These are phyloP conservation scores for Thraustochytrium striatum DNA, from an alignment of 352 stramenopile species.

Conservation along the genomic window DNA sequence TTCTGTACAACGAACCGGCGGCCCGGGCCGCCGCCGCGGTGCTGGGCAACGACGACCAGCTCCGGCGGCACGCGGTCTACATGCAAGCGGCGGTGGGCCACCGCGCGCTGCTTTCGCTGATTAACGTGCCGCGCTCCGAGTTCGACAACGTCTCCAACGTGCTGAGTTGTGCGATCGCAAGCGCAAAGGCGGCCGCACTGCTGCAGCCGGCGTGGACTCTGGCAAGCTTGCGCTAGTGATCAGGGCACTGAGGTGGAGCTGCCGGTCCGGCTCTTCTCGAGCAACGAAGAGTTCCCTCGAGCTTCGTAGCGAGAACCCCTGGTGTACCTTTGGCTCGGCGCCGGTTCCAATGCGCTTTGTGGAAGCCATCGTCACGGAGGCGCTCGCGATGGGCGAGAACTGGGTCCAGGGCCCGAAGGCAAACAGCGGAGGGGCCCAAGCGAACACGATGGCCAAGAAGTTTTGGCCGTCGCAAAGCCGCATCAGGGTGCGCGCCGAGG, in stretches of 20 bases:
- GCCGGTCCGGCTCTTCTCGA: background rate
- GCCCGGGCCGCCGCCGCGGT: no score
- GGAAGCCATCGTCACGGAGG: background rate
- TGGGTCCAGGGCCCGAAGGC: background rate
- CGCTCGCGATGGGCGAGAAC: constrained; percentile 11
- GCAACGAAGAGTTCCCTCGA: background rate
- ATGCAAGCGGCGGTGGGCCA: background rate
- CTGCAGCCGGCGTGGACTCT: background rate
- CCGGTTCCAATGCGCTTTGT: constrained; percentile 14
- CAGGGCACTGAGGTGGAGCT: constrained; percentile 42
- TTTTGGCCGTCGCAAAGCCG: no score
- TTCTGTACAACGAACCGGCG: no score
- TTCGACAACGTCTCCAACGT: background rate
- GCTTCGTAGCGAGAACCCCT: background rate
- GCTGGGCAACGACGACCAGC: no score
- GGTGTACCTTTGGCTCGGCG: background rate
- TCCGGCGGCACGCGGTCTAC: no score
- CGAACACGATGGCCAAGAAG: no score
- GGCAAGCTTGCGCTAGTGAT: background rate
- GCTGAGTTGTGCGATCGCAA: background rate
- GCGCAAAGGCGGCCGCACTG: background rate
- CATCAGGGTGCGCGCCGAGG: no score
- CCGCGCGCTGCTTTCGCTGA: background rate
- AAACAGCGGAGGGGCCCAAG: background rate
- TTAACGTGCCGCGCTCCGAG: background rate